Evolutionary conservation across 345 rosid species (phyloP), one percentile per base, ranked within the genome.

Genomic region (Tarenaya hassleriana): DNA sequence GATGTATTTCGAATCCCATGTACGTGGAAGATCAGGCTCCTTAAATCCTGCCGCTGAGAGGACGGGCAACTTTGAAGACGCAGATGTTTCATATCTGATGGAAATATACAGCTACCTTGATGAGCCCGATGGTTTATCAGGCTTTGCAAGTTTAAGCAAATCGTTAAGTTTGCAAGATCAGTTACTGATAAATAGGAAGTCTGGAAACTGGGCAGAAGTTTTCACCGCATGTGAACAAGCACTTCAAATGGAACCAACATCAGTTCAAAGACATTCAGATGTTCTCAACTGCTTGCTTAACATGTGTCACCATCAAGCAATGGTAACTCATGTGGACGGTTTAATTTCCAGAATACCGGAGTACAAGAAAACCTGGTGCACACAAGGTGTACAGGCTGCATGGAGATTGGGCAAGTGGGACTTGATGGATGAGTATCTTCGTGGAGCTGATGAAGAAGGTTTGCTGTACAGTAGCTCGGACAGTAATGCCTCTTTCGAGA

Each of bases 341-440:
- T 68, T 91, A 71, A 69, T 91, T 70, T 85, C 92, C 58, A 85
- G 95, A 79, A 69, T 80, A 70, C 94, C 94, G 5, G 75, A 73
- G 61, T 79, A 82, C 77, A 87, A 80, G 77, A 87, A 91, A 81
- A 91, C 95, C 48, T 87, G 98, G 98, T 82, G 92, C 72, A 91
- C 89, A 86, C 98, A 87, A 74, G 98, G 98, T 57, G 84, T 87
- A 68, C 98, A 91, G 77, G 95, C 96, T 50, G 98, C 98, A 41
- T 91, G 98, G 98, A 87, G 98, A 64, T 96, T 91, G 53, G 88
- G 95, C 55, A 77, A 80, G 61, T 91, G 98, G 98, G 90, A 84
- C 69, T 74, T 91, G 82, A 87, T 91, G 98, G 78, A 82, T 63
- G 95, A 91, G 73, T 91, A 91, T 79, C 87, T 91, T 57, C 63